phyloP scores from a whole-genome alignment of 2,329 filamentous ascomycete species.

The Colletotrichum liriopes region DNA sequence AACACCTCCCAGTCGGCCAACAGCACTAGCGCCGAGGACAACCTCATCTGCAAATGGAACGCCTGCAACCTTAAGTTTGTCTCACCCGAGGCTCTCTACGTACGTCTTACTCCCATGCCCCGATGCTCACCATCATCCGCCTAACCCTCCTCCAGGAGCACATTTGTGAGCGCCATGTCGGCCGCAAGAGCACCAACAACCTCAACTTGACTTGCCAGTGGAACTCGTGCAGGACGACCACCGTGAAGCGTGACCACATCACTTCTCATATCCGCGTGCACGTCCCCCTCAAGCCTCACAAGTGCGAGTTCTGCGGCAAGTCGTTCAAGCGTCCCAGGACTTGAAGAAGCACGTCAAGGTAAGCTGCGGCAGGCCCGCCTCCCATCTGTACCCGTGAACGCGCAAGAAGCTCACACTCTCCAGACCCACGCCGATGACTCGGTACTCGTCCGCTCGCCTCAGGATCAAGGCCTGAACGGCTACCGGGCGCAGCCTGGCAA shows the following conservation, averaged over 20 bases:
- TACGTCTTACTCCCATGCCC: slow-evolving; percentile 55
- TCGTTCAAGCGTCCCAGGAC: slow-evolving; percentile 98
- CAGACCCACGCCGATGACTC: slow-evolving; percentile 96
- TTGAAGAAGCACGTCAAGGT: slow-evolving; percentile 99
- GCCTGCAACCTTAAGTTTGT: slow-evolving; percentile 72
- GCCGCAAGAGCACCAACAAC: slow-evolving; percentile 99
- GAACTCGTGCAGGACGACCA: slow-evolving; percentile 96
- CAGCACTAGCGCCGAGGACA: slow-evolving; percentile 60
- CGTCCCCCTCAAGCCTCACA: slow-evolving; percentile 98
- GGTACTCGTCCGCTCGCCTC: slow-evolving; percentile 72
- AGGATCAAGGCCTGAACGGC: slow-evolving; percentile 67
- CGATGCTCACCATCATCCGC: neutral
- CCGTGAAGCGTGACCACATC: slow-evolving; percentile 98
- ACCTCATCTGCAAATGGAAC: slow-evolving; percentile 74
- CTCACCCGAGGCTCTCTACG: slow-evolving; percentile 72
- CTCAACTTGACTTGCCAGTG: slow-evolving; percentile 97
- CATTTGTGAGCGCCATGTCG: slow-evolving; percentile 98
- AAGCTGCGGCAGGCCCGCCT: slow-evolving; percentile 42
- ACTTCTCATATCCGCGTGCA: slow-evolving; percentile 99
- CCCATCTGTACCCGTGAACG: neutral
- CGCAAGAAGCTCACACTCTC: slow-evolving; percentile 45
- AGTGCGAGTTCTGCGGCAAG: slow-evolving; percentile 98
- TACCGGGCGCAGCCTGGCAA: slow-evolving; percentile 70
- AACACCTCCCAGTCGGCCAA: slow-evolving; percentile 61
- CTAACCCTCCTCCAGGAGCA: slow-evolving; percentile 78